Conservation (phyloP, 805 yeast species). For the Candida patagonica region DNA sequence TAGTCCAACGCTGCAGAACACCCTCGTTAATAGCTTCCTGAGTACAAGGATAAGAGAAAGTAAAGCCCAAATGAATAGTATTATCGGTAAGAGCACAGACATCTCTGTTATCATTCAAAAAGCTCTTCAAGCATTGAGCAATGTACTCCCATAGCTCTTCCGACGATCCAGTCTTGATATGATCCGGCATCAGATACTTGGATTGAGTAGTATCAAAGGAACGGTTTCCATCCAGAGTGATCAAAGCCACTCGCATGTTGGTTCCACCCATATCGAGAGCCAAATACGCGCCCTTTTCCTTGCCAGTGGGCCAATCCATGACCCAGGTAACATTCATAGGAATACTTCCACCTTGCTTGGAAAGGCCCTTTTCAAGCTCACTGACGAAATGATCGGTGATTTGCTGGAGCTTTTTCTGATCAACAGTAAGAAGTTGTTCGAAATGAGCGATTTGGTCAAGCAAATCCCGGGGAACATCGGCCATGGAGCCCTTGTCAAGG, state of each 20-base stretch:
- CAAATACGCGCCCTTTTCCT: conserved; percentile 79
- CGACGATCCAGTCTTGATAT: conserved; percentile 65
- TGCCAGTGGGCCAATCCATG: conserved; percentile 84
- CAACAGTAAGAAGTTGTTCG: conserved; percentile 54
- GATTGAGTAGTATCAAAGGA: conserved; percentile 81
- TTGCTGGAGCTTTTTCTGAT: conserved; percentile 47
- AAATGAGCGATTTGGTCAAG: conserved; percentile 47
- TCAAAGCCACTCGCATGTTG: conserved; percentile 85
- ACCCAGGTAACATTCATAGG: conserved; percentile 99
- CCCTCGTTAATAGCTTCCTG: conserved; percentile 82
- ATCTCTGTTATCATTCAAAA: conserved; percentile 51
- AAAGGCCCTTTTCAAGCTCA: conserved; percentile 68
- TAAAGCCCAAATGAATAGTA: conserved; percentile 79
- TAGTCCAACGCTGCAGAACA: conserved; percentile 90
- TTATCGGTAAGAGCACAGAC: conserved; percentile 28
- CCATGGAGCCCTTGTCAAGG: conserved; percentile 53
- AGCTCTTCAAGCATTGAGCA: conserved; percentile 68
- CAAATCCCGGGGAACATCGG: conserved; percentile 58
- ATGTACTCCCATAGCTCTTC: conserved; percentile 80
- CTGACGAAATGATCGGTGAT: conserved; percentile 67
- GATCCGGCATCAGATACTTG: conserved; percentile 70
- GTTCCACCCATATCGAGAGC: conserved; percentile 98
- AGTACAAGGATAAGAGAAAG: conserved; percentile 75
- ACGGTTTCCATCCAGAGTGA: conserved; percentile 72
- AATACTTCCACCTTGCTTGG: conserved; percentile 23